Percentiles rank a stretch among this genome's conserved stretches.
Conservation (phyloP, 2,329 filamentous ascomycete species). For the Fusarium secorum region DNA sequence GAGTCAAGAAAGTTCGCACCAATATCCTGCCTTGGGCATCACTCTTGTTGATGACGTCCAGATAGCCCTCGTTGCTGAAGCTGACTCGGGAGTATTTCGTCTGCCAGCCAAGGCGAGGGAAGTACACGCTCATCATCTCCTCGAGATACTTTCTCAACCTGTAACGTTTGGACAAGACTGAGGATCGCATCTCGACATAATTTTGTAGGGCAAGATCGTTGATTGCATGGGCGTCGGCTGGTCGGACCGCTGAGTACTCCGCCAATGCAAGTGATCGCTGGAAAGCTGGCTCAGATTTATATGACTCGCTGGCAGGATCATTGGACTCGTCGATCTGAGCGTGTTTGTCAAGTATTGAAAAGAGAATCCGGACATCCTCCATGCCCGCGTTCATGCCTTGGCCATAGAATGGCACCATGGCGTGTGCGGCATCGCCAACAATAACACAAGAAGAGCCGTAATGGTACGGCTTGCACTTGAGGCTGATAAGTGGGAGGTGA, state of each 20-base stretch:
- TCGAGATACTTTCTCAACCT: slow-evolving; percentile 85
- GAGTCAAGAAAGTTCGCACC: slow-evolving; percentile 52
- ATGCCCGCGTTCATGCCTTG: slow-evolving; percentile 98
- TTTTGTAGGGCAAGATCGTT: slow-evolving; percentile 92
- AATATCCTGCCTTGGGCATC: slow-evolving; percentile 73
- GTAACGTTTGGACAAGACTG: slow-evolving; percentile 81
- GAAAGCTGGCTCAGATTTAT: slow-evolving; percentile 55
- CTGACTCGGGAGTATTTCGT: slow-evolving; percentile 94
- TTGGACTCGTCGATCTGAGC: slow-evolving; percentile 56
- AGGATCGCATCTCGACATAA: slow-evolving; percentile 91
- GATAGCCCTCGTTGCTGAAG: slow-evolving; percentile 92
- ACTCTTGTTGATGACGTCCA: slow-evolving; percentile 76
- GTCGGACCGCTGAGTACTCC: slow-evolving; percentile 77
- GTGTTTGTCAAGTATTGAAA: slow-evolving; percentile 79
- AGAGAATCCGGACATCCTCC: slow-evolving; percentile 91
- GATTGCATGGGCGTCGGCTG: slow-evolving; percentile 84
- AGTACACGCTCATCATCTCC: slow-evolving; percentile 78
- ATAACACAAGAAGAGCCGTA: slow-evolving; percentile 80
- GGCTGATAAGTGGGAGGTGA: slow-evolving; percentile 89
- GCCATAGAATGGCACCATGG: slow-evolving; percentile 98
- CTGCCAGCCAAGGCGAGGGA: slow-evolving; percentile 83
- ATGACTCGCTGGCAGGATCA: slow-evolving; percentile 47
- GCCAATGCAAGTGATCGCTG: slow-evolving; percentile 72
- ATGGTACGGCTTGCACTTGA: slow-evolving; percentile 93
- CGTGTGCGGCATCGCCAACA: slow-evolving; percentile 92